Evolutionary conservation across 495 filamentous ascomycete genomes (phyloP).

Genomic region (Hypoxylon trugodes): DNA sequence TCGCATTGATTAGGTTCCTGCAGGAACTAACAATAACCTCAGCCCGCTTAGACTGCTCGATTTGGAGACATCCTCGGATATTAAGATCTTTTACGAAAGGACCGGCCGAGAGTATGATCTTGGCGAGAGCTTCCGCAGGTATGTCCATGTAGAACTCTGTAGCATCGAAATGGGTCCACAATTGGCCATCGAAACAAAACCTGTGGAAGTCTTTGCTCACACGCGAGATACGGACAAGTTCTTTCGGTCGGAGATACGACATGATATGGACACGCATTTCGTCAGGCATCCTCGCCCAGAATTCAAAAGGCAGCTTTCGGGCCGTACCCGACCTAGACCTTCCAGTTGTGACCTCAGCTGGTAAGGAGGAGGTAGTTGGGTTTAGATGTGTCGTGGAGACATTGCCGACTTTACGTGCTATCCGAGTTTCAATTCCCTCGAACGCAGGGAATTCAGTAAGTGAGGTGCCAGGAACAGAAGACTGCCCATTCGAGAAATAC

Average conservation of each 20-base stretch:
- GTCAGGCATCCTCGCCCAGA: constrained; percentile 81
- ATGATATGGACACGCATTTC: constrained; percentile 86
- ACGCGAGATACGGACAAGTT: constrained; percentile 81
- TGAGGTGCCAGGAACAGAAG: constrained; percentile 63
- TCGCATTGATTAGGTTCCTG: constrained; percentile 85
- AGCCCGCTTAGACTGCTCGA: constrained; percentile 79
- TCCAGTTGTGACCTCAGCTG: constrained; percentile 61
- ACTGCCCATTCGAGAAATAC: constrained; percentile 71
- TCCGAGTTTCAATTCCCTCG: constrained; percentile 47
- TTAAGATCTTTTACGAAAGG: constrained; percentile 93
- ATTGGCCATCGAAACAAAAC: constrained; percentile 93
- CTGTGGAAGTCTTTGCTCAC: constrained; percentile 84
- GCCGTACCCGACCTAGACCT: constrained; percentile 40
- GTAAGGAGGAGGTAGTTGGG: constrained; percentile 66
- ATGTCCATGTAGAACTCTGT: constrained; percentile 89
- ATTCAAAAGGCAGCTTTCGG: constrained; percentile 65
- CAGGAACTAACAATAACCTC: constrained; percentile 82
- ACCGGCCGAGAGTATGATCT: constrained; percentile 84
- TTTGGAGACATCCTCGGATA: constrained; percentile 65
- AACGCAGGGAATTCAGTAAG: constrained; percentile 47
- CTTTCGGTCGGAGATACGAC: constrained; percentile 76
- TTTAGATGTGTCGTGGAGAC: constrained; percentile 33
- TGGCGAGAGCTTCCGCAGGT: constrained; percentile 80
- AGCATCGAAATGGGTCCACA: constrained; percentile 87
- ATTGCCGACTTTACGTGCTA: constrained; percentile 47